A percentile compares a stretch with the other conserved stretches of the same genome.
These are phyloP conservation scores for Sporothrix euskadiensis DNA, from an alignment of 2,329 filamentous ascomycete genomes.

Conservation along the genomic window DNA sequence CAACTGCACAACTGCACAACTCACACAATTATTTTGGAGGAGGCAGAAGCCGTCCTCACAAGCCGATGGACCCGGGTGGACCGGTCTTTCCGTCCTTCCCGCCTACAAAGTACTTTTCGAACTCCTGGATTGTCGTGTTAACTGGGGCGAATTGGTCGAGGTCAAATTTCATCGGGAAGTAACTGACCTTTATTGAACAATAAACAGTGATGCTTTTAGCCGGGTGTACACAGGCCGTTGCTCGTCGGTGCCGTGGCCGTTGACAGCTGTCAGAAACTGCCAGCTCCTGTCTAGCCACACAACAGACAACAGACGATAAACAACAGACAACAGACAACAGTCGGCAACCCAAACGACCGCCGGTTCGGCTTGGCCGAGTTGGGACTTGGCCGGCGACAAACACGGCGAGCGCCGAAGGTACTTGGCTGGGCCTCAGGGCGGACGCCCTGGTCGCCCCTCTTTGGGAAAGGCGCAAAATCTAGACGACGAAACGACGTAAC, in stretches of 20 bases:
- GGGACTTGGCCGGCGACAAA: neutral
- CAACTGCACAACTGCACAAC: neutral
- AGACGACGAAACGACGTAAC: neutral
- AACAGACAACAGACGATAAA: neutral
- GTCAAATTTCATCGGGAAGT: neutral
- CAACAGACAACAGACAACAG: neutral
- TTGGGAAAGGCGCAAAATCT: no score
- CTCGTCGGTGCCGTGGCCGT: neutral
- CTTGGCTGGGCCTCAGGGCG: no score
- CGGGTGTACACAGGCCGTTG: neutral
- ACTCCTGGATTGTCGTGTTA: neutral
- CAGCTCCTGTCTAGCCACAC: neutral
- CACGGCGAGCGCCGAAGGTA: neutral
- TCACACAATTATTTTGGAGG: neutral
- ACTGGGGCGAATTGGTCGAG: neutral
- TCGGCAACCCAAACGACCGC: neutral
- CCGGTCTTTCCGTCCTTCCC: constrained; percentile 6
- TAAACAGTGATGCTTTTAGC: neutral
- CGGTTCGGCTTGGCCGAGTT: constrained; percentile 12
- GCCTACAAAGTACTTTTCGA: neutral
- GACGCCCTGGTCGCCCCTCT: no score
- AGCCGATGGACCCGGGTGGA: constrained; percentile 14
- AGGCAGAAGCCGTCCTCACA: neutral
- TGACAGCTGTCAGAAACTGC: neutral
- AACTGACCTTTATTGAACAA: neutral